Evolutionary conservation across 2,329 filamentous ascomycete species (phyloP), one percentile per base, ranked within the genome.

Genomic region (Chalaropsis thielavioides): DNA sequence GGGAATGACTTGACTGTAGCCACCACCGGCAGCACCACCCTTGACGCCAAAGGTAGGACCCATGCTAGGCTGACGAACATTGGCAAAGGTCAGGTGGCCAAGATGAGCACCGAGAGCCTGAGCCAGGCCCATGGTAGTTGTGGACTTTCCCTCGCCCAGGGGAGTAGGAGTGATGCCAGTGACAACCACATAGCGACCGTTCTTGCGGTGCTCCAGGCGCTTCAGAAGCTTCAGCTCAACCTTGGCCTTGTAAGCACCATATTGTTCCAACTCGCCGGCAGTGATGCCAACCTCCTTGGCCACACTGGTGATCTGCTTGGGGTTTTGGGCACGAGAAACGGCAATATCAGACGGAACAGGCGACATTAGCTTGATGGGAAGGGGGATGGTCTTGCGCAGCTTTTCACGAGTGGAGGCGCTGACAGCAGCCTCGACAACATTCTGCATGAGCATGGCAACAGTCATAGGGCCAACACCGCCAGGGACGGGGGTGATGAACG

Each of bases 31-130:
- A 67, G 94, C 94, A 72, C 94, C 94, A 68, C 94, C 94, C 81
- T 99, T 99, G 81, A 99, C 97, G 72, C 94, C 94, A 74, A 99
- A 99, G 0, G 94, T 99, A 65, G 94, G 94, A 3, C 94, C 94
- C 78, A 97, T 94, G 71, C 90, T 96, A 62, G 94, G 94, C 74
- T 99, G 94, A 67, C 94, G 86, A 62, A 99, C 94, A 74, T 99
- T 97, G 76, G 94, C 94, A 75, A 99, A 97, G 2, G 88, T 89
- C 69, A 97, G 81, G 66, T 89, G 88, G 70, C 88, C 88, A 61
- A 97, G 79, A 71, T 97, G 92, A 46, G 87, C 94, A 65, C 91
- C 90, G 61, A 99, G 79, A 43, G 94, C 94, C 75, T 99, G 94
- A 5, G 90, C 90, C 62, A 99, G 80, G 73, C 94, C 94, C 80